Evolutionary conservation across 2,329 filamentous ascomycete genomes (phyloP), one percentile per base, ranked within the genome.

Genomic region (Ambrosiella beaveri): DNA sequence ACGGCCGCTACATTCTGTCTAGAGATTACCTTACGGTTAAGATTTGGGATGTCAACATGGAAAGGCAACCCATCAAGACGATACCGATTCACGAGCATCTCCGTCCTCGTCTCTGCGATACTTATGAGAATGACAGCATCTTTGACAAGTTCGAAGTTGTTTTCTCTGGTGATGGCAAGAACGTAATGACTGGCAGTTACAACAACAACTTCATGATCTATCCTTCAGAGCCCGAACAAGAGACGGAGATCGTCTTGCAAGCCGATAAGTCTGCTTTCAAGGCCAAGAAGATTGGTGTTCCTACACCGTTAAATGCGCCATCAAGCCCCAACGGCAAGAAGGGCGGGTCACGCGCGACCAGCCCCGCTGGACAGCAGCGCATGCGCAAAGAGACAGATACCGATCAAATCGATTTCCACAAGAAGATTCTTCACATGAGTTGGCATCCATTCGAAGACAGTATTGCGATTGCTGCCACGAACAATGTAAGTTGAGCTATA

Each of bases 171-270:
- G 91, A 97, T 70, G 88, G 89, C 44, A 94, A 95, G 78, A 97
- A 98, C 65, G 93, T 97, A 64, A 98, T 98, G 93, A 98, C 93
- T 5, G 93, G 93, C 65, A 96, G 89, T 69, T 98, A 98, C 77
- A 98, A 98, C 79, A 98, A 98, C 75, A 98, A 98, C 75, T 97
- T 98, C 77, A 98, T 98, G 93, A 98, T 98, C 68, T 98, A 97
- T 70, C 93, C 93, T 3, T 93, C 90, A 35, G 91, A 97, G 66
- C 87, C 90, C 6, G 88, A 91, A 64, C 94, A 94, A 73, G 93
- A 98, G 69, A 91, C 91, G 2, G 93, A 98, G 71, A 90, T 98
- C 53, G 93, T 98, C 52, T 75, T 98, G 59, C 93, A 98, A 71
- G 93, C 93, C 44, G 93, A 98, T 70, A 98, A 98, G 75, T 95